phyloP scores from a whole-genome alignment of 2,329 filamentous ascomycete genomes.

The Neonectria neomacrospora region DNA sequence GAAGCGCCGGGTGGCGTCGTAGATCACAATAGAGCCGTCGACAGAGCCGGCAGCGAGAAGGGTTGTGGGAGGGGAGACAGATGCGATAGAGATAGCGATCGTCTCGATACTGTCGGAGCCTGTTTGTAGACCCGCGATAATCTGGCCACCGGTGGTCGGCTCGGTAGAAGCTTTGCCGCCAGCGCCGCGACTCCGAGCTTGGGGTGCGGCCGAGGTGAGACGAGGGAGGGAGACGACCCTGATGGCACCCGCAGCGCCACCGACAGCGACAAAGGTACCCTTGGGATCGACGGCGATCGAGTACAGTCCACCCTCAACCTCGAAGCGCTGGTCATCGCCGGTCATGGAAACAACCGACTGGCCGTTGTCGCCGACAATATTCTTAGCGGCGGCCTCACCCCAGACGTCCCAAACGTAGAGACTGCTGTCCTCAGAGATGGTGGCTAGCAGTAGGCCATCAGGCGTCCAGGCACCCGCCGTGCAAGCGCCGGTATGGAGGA shows the following conservation, averaged over 20 bases:
- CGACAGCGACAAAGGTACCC: constrained; percentile 83
- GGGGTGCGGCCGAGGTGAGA: constrained; percentile 48
- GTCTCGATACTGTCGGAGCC: constrained; percentile 84
- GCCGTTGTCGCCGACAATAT: constrained; percentile 62
- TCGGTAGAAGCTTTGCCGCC: constrained; percentile 52
- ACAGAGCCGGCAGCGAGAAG: constrained; percentile 74
- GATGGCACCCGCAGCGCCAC: constrained; percentile 87
- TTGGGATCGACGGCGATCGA: constrained; percentile 85
- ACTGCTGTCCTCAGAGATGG: constrained; percentile 87
- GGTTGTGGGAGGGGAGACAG: constrained; percentile 59
- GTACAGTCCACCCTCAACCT: constrained; percentile 90
- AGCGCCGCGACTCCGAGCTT: constrained; percentile 37
- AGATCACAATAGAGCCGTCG: constrained; percentile 83
- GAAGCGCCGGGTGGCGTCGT: constrained; percentile 87
- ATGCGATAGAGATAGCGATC: constrained; percentile 65
- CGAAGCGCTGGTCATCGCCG: constrained; percentile 86
- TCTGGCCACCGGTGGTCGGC: constrained; percentile 61
- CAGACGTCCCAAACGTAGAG: constrained; percentile 95
- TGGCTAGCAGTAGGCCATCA: constrained; percentile 87
- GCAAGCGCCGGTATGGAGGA: constrained; percentile 85
- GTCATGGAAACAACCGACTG: constrained; percentile 81
- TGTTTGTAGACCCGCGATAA: constrained; percentile 84
- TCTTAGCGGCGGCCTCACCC: constrained; percentile 74
- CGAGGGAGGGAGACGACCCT: constrained; percentile 87
- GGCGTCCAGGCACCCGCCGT: constrained; percentile 93